Evolutionary conservation across 768 basidiomycete species (phyloP).

Genomic region (Coprinopsis strossmayeri): DNA sequence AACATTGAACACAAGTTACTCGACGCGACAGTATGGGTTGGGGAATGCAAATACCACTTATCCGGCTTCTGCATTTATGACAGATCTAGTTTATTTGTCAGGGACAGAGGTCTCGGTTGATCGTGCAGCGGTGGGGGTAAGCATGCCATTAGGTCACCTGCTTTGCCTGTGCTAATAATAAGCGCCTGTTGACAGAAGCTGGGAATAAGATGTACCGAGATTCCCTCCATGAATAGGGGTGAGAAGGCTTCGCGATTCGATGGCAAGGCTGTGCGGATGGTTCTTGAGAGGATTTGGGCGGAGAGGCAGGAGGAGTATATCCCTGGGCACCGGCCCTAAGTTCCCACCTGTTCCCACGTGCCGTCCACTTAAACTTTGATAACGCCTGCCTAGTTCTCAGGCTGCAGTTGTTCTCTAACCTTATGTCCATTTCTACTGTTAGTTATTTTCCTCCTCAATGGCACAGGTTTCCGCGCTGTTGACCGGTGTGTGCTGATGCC

Average conservation of each 20-base stretch:
- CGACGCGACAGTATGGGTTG: conserved; percentile 44
- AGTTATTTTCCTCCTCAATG: background rate
- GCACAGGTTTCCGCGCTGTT: background rate
- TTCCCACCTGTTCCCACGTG: no score
- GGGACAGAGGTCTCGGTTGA: conserved; percentile 61
- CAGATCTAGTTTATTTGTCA: conserved; percentile 75
- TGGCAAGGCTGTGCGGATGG: conserved; percentile 34
- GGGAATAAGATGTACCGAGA: conserved; percentile 54
- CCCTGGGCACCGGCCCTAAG: background rate
- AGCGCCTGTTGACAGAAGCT: conserved; percentile 32
- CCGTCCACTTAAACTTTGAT: no score
- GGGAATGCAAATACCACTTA: conserved; percentile 58
- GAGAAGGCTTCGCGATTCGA: conserved; percentile 31
- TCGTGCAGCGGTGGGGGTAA: conserved; percentile 50
- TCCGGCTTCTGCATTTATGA: conserved; percentile 75
- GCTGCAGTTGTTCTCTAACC: background rate
- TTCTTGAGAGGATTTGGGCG: conserved; percentile 14
- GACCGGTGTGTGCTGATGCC: background rate
- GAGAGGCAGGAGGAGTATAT: conserved; percentile 4
- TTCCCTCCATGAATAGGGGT: conserved; percentile 18
- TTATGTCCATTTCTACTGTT: background rate
- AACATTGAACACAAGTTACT: conserved; percentile 62
- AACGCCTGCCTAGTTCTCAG: no score
- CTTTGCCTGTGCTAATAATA: conserved; percentile 2
- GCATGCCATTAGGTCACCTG: conserved; percentile 16